These are phyloP conservation scores for Geotrichum phurueaensis DNA, from an alignment of 1,139 yeast species.

Conservation along the genomic window DNA sequence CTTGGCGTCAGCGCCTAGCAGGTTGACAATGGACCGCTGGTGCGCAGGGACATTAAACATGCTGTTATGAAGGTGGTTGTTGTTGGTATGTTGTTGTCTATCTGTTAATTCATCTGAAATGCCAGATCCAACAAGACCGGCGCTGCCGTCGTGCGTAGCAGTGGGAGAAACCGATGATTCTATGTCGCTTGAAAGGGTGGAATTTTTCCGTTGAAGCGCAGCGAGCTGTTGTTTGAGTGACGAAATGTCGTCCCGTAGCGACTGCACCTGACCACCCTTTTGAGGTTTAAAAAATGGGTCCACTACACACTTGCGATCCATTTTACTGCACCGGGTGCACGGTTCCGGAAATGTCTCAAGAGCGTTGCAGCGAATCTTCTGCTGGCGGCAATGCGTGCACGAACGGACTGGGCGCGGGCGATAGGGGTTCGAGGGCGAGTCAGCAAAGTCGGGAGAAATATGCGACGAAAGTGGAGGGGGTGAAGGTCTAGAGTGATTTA, in stretches of 20 bases:
- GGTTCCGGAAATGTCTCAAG: constrained; percentile 78
- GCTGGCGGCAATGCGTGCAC: constrained; percentile 91
- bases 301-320: constrained; percentile 76
- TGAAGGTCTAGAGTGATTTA: background rate
- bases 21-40: background rate
- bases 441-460: background rate
- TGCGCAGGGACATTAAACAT: background rate
- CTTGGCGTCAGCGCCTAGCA: background rate
- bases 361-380: constrained; percentile 88
- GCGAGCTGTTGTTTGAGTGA: constrained; percentile 74
- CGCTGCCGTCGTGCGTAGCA: background rate
- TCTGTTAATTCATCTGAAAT: background rate
- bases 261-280: constrained; percentile 84
- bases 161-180: constrained; percentile 3
- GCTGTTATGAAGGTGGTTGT: background rate
- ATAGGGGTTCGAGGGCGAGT: background rate
- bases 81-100: background rate
- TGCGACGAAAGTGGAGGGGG: background rate
- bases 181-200: background rate
- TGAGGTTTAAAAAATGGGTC: constrained; percentile 89
- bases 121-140: background rate
- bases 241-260: constrained; percentile 76
- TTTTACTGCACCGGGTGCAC: constrained; percentile 73
- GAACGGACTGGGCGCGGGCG: constrained; percentile 69
- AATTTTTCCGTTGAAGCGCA: constrained; percentile 48